Evolutionary conservation across 2,329 filamentous ascomycete genomes (phyloP), one percentile per base, ranked within the genome.

Genomic region (Hypomyces rosellus): DNA sequence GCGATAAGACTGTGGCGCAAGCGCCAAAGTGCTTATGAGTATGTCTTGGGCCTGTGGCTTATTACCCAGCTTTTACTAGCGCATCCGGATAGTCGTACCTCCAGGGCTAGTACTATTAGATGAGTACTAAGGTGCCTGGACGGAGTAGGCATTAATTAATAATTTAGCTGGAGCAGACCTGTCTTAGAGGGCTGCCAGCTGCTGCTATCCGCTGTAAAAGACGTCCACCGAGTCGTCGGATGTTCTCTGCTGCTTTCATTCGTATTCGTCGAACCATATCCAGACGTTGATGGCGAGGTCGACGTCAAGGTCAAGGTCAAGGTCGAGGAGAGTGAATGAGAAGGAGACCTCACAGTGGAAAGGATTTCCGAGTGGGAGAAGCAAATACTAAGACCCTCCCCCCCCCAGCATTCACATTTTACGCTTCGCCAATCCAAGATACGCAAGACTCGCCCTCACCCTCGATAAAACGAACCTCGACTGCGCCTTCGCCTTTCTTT

Each of bases 251-350:
- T 50, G 33, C 20, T 33, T 15, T 9, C 40, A 45, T 46, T 30
- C 2, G 38, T 42, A 44, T 30, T 41, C 34, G 38, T 13, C 36
- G 46, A 48, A n/a, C 45, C 45, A 51, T 36, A 18, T 43, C 39
- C 40, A 45, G 40, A 51, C 34, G 44, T 45, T 48, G 45, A 45
- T 48, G 45, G 49, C 44, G 38, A 37, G 49, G 44, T 11, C 25
- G 25, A 30, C 25, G 9, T 30, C 47, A 40, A 50, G 37, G 49
- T 42, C 37, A 44, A 50, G 50, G 50, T 30, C 42, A 45, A 48
- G 36, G 36, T n/a, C 36, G 50, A 25, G 18, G 50, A 48, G 45
- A 48, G 45, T 51, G 45, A 51, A 51, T 51, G 40, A 16, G 25
- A 45, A 41, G 45, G 45, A 48, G 34, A 42, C 41, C 34, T 42